Base-by-base conservation (phyloP, 2,329 filamentous ascomycete genomes). In the Trichoderma brevicompactum region DNA sequence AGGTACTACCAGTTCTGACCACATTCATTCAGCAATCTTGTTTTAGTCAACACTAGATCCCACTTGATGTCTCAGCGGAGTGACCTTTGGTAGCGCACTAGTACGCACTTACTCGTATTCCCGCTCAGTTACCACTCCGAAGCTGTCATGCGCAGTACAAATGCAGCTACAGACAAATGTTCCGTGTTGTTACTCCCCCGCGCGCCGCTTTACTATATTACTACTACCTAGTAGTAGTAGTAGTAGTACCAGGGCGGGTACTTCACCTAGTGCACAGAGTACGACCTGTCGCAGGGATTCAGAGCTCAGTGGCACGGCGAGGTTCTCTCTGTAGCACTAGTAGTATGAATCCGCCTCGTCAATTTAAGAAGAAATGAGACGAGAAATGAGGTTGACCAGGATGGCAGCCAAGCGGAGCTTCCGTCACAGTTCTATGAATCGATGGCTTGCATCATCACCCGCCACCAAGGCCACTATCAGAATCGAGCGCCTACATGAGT, bases 361-460 rank as follows among this genome's bases (percentile, higher is more conserved):
- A 53, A 63, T 54, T 63, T 46, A 23, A 46, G 28, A 54, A 38
- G 43, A 66, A 63, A 66, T 66, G 58, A 66, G 49, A 55, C 19
- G 52, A 41, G 50, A 66, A 66, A 66, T 64, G 59, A 66, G 44
- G 52, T 15, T 32, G 50, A 55, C 58, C 36, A 32, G 64, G 52
- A 34, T 58, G 46, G 15, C 13, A 53, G 32, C 32, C 41, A 58
- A 66, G 65, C 59, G 50, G 59, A 61, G 43, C 50, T 60, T 36
- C 48, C 34, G 43, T 46, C 49, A 58, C 59, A 54, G 52, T 49
- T 52, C 50, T 55, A 28, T 41, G 15, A 54, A 48, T 59, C 54
- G 56, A 64, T 66, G 65, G 65, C 65, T 66, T 66, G 65, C 65
- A 66, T 66, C 52, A 52, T 64, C 59, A 64, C 65, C 52, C 59